Evolutionary conservation across 139 green algal genomes (phyloP).

Genomic region (Chlamydomonas incerta): DNA sequence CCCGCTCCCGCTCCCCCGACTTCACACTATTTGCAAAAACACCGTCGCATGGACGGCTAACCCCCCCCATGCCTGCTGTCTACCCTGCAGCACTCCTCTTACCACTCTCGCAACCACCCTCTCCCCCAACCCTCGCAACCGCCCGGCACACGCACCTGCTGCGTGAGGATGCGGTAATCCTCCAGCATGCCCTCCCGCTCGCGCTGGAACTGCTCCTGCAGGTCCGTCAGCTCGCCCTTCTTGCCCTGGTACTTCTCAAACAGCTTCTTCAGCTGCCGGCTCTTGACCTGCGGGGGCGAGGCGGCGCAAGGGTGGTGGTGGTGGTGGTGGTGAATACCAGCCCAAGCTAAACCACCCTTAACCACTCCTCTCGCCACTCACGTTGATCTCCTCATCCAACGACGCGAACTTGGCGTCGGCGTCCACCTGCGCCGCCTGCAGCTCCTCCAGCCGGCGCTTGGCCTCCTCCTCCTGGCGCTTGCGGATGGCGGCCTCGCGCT

Average conservation of each 20-base stretch:
- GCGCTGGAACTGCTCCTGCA: constrained; percentile 70
- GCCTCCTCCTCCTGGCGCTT: constrained; percentile 71
- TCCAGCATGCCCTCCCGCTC: constrained; percentile 79
- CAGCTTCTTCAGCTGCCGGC: constrained; percentile 75
- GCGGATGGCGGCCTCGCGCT: constrained; percentile 62
- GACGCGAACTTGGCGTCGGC: constrained; percentile 54
- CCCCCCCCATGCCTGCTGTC: no score
- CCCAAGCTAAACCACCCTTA: no score
- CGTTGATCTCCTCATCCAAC: constrained; percentile 64
- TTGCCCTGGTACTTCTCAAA: constrained; percentile 75
- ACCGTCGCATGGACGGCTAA: no score
- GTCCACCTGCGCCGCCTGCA: constrained; percentile 59
- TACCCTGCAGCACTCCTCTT: no score
- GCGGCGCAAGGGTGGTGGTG: no score
- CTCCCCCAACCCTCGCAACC: no score
- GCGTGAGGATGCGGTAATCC: constrained; percentile 74
- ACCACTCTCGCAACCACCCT: no score
- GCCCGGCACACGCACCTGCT: constrained; percentile 45
- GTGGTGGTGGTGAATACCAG: no score
- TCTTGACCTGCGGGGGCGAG: constrained; percentile 58
- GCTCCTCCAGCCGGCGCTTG: constrained; percentile 58
- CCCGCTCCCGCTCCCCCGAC: no score
- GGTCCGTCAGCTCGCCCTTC: constrained; percentile 66
- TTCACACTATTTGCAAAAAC: no score
- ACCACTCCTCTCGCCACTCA: no score